Evolutionary conservation across 768 basidiomycete species (phyloP), one percentile per base, ranked within the genome.

Genomic region (Russula earlei): DNA sequence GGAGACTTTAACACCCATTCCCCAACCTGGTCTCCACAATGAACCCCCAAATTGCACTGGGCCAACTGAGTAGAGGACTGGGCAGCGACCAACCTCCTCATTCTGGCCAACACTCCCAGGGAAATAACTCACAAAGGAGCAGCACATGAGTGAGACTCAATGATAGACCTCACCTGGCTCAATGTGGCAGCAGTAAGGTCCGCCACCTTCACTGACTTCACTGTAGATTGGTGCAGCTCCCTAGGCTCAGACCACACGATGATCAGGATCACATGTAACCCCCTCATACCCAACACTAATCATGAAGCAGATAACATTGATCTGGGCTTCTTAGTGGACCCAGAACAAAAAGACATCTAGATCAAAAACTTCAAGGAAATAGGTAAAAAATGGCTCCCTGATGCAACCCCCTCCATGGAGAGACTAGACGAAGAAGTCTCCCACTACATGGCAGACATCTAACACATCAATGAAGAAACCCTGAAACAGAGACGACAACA

Each of bases 261-360:
- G 25, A 14, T 45, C 15, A 15, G 3, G 6, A 9, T 44, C 24
- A 6, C 43, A 3, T 24, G 43, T 11, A 22, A 27, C 1, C 14
- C 43, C 2, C 2, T 0, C 10, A n/a, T 2, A 1, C 8, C 31
- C 19, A 12, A 6, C 29, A 0, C 4, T 0, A 0, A 8, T 4
- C 29, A 31, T 10, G 7, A 5, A 31, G 9, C 4, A 0, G n/a
- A 19, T 2, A 1, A 12, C 9, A 5, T 1, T 1, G 5, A 3
- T 0, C 15, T 31, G 2, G 45, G 45, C 10, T 47, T 47, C 29
- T 4, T 47, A 0, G 7, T 47, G 0, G 29, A 47, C 27, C 45
- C 31, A 5, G 31, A 47, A 0, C 10, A 19, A 11, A 1, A 8
- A 1, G 44, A 45, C 3, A n/a, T 29, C 0, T 45, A 27, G 44